phyloP scores from a whole-genome alignment of 805 yeast genomes.

The Kodamaea hsintzibuensis region DNA sequence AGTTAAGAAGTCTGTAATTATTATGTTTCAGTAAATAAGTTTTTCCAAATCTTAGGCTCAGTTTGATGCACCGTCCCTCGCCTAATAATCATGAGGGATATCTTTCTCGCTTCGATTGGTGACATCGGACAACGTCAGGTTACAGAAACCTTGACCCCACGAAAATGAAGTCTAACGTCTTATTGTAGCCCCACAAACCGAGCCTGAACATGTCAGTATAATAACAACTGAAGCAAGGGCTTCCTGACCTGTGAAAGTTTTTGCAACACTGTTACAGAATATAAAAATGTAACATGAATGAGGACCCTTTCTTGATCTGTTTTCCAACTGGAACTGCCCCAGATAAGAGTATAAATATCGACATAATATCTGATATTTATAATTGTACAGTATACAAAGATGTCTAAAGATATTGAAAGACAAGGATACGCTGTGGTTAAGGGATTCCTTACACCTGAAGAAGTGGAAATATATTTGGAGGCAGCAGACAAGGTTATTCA shows the following conservation, averaged over 20 bases:
- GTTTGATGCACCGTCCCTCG: no score
- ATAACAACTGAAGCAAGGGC: no score
- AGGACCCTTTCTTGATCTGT: neutral
- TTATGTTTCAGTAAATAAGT: no score
- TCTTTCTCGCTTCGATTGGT: no score
- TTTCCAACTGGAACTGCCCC: neutral
- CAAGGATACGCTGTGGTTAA: conserved; percentile 41
- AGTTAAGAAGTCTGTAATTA: no score
- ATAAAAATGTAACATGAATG: neutral
- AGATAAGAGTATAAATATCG: neutral
- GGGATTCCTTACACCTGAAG: conserved; percentile 41
- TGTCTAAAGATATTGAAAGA: conserved; percentile 1
- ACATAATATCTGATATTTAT: neutral
- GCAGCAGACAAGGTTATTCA: conserved; percentile 41
- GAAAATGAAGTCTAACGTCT: no score
- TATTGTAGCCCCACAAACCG: no score
- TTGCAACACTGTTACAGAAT: neutral
- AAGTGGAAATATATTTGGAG: conserved; percentile 34
- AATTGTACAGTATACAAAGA: neutral
- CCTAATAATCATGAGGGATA: no score
- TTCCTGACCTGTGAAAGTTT: neutral
- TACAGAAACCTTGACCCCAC: no score
- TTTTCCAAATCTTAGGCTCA: no score
- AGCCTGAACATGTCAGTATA: no score
- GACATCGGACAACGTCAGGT: no score